Conservation (phyloP, 2,329 filamentous ascomycete genomes). For the Beauveria rudraprayagi region DNA sequence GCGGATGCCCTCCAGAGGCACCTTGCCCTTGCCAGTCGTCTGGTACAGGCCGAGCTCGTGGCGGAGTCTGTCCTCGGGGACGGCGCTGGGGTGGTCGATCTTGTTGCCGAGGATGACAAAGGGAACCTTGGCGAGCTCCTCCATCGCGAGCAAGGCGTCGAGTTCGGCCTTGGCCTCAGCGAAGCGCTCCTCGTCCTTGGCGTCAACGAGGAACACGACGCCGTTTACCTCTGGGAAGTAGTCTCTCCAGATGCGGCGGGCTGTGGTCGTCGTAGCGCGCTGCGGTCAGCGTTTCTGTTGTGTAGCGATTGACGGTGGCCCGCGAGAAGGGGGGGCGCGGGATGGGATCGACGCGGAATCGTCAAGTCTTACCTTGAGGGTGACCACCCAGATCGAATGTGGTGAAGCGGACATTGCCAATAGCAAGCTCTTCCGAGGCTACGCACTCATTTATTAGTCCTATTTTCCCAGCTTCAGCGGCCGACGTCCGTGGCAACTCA, state of each 20-base stretch:
- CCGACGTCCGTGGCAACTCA: constrained; percentile 37
- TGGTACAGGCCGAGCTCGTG: constrained; percentile 91
- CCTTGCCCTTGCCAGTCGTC: constrained; percentile 93
- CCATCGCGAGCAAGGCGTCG: constrained; percentile 91
- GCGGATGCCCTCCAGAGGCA: constrained; percentile 82
- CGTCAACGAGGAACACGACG: constrained; percentile 96
- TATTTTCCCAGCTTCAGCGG: background rate
- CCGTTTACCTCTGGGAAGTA: constrained; percentile 96
- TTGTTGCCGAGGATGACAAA: constrained; percentile 98
- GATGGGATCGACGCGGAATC: constrained; percentile 1
- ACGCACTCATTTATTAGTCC: background rate
- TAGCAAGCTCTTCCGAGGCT: constrained; percentile 87
- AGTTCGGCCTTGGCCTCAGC: constrained; percentile 93
- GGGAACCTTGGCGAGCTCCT: constrained; percentile 90
- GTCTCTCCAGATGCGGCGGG: constrained; percentile 90
- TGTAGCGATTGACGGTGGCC: background rate
- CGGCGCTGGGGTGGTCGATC: constrained; percentile 94
- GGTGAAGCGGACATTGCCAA: constrained; percentile 89
- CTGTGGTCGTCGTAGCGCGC: constrained; percentile 31
- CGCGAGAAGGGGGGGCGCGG: background rate
- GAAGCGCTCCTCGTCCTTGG: constrained; percentile 94
- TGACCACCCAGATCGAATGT: constrained; percentile 92
- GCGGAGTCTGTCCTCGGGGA: constrained; percentile 91
- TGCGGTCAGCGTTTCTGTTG: background rate
- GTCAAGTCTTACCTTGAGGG: constrained; percentile 61